Evolutionary conservation across 495 filamentous ascomycete species (phyloP).

Genomic region (Penicillium egyptiacum): DNA sequence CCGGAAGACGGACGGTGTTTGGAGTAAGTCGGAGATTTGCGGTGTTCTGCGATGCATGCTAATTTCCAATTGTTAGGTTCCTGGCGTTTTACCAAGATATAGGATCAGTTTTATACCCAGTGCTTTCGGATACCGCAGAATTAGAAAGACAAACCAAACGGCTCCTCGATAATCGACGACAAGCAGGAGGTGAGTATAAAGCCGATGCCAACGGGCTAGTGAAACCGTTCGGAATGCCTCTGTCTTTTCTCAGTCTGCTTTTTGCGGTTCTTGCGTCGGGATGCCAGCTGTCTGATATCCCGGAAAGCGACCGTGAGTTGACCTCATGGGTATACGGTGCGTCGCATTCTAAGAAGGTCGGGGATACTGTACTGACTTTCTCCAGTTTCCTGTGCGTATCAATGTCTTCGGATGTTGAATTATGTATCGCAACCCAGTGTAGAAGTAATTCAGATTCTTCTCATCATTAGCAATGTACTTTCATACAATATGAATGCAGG

Average conservation of each 20-base stretch:
- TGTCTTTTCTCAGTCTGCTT: conserved; percentile 47
- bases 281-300: conserved; percentile 71
- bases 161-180: conserved; percentile 64
- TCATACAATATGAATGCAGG: conserved; percentile 66
- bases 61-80: conserved; percentile 45
- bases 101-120: conserved; percentile 75
- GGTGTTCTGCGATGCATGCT: not conserved
- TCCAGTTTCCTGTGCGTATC: conserved; percentile 60
- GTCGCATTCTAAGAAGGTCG: conserved; percentile 15
- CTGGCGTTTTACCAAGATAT: conserved; percentile 75
- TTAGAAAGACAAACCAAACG: conserved; percentile 65
- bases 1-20: conserved; percentile 61
- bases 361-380: conserved; percentile 13
- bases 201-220: conserved; percentile 39
- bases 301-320: conserved; percentile 56
- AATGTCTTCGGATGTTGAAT: conserved; percentile 61
- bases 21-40: conserved; percentile 42
- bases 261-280: conserved; percentile 82
- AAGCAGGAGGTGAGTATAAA: conserved; percentile 45
- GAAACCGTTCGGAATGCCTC: conserved; percentile 45
- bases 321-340: conserved; percentile 61
- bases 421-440: conserved; percentile 58
- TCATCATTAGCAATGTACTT: conserved; percentile 60
- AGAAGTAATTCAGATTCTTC: conserved; percentile 57
- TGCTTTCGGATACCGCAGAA: conserved; percentile 66